phyloP scores from a whole-genome alignment of 2,329 filamentous ascomycete genomes.

The Capronia americana region DNA sequence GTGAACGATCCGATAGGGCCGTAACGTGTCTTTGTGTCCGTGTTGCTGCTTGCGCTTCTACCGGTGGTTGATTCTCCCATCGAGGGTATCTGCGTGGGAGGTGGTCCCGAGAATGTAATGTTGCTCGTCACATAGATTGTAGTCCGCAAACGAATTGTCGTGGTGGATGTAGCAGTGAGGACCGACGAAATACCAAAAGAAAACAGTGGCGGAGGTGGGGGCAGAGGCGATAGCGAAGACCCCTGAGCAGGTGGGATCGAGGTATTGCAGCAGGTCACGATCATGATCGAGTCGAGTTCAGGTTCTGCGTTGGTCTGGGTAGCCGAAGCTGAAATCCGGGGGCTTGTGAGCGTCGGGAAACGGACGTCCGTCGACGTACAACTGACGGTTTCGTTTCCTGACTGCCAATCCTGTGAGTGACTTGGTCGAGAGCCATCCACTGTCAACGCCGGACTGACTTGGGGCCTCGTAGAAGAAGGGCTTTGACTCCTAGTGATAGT shows the following conservation, averaged over 20 bases:
- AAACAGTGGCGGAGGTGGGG: neutral
- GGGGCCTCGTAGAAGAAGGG: neutral
- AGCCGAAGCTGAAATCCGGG: neutral
- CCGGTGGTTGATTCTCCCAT: neutral
- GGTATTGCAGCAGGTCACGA: neutral
- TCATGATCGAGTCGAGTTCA: neutral
- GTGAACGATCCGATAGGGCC: neutral
- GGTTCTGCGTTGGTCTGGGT: no score
- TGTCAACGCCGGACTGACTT: neutral
- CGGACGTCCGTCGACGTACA: neutral
- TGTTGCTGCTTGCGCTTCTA: neutral
- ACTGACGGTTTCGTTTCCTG: neutral
- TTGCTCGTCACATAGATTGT: constrained; percentile 2
- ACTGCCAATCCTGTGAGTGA: neutral
- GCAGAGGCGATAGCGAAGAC: neutral
- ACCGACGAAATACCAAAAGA: neutral
- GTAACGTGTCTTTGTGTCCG: neutral
- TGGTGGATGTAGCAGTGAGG: neutral
- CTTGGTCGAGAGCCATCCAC: neutral
- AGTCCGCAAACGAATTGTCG: neutral
- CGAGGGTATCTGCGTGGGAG: neutral
- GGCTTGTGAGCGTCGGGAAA: neutral
- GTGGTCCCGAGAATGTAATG: neutral
- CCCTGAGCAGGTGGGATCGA: neutral
- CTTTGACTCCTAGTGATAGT: neutral